Percentiles rank a stretch among this genome's conserved stretches.
Evolutionary conservation across 257 asterid species (phyloP).

Genomic region (Lycium barbarum): DNA sequence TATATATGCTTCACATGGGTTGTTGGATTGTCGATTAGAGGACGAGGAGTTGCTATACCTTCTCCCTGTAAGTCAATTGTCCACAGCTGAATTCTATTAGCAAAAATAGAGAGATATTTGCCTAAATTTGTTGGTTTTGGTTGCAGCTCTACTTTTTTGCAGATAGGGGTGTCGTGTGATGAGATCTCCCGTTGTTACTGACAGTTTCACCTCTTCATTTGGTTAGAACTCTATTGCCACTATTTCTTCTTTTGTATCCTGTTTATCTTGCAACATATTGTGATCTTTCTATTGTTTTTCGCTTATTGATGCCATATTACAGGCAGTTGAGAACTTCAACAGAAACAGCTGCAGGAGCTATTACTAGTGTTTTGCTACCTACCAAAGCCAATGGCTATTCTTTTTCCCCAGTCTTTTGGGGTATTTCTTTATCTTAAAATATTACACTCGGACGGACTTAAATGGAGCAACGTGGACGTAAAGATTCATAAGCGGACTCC

Average conservation of each 20-base stretch:
- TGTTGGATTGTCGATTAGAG: neutral
- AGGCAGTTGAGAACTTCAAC: constrained; percentile 8
- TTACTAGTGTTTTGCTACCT: neutral
- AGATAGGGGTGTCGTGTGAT: neutral
- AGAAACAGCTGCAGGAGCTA: neutral
- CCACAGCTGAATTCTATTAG: neutral
- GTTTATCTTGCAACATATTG: too few relatives aligned
- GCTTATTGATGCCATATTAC: neutral
- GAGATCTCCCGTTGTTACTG: neutral
- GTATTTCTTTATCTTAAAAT: neutral
- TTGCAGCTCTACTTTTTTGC: constrained; percentile 17
- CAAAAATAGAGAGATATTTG: neutral
- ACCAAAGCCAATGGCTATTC: neutral
- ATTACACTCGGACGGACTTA: neutral
- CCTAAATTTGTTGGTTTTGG: neutral
- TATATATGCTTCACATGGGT: neutral
- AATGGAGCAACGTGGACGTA: constrained; percentile 5
- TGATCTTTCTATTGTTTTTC: neutral
- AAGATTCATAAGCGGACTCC: neutral
- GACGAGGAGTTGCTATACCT: neutral
- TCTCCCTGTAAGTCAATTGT: constrained; percentile 8
- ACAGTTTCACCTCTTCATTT: constrained; percentile 11
- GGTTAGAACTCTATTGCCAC: constrained; percentile 19
- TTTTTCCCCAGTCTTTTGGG: neutral
- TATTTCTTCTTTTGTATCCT: neutral